Percentiles rank a stretch among this genome's conserved stretches.
Evolutionary conservation across 306 rosid species (phyloP).

Genomic region (Sicyos baderoa): DNA sequence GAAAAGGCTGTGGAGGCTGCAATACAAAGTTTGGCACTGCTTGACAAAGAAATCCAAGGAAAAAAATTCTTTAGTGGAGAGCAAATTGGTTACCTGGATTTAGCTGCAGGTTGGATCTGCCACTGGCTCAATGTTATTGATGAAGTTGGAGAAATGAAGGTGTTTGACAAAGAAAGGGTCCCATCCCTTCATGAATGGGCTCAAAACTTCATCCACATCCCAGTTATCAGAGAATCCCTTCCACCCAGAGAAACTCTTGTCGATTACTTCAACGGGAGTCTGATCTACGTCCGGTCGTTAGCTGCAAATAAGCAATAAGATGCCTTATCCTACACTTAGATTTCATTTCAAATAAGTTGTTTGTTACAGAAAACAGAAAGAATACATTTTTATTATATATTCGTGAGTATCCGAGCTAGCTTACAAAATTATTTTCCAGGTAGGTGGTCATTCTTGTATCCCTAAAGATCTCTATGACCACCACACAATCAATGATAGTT

Average conservation of each 20-base stretch:
- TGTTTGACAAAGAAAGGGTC: slow-evolving; percentile 34
- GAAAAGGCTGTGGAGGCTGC: slow-evolving; percentile 43
- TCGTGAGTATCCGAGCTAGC: too few relatives aligned
- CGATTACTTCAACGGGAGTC: slow-evolving; percentile 12
- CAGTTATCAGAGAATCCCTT: slow-evolving; percentile 36
- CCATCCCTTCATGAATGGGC: slow-evolving; percentile 50
- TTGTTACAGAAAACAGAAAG: neutral
- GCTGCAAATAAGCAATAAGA: slow-evolving; percentile 12
- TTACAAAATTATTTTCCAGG: too few relatives aligned
- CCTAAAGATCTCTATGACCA: too few relatives aligned
- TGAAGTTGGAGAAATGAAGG: slow-evolving; percentile 39
- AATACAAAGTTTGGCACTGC: slow-evolving; percentile 33
- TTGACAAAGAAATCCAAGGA: slow-evolving; percentile 36
- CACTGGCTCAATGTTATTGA: slow-evolving; percentile 43
- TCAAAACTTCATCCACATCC: slow-evolving; percentile 34
- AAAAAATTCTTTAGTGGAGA: slow-evolving; percentile 53
- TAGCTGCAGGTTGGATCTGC: slow-evolving; percentile 39
- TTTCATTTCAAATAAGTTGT: neutral
- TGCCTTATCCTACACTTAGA: neutral
- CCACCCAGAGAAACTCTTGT: slow-evolving; percentile 19
- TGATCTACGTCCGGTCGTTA: slow-evolving; percentile 14
- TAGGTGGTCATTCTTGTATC: too few relatives aligned
- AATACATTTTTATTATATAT: too few relatives aligned
- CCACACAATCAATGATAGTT: too few relatives aligned
- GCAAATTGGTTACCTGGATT: slow-evolving; percentile 37